Percentiles rank a stretch among this genome's conserved stretches.
These are phyloP conservation scores for Mortierella claussenii DNA, from an alignment of 192 early-diverging fungal genomes.

Conservation along the genomic window DNA sequence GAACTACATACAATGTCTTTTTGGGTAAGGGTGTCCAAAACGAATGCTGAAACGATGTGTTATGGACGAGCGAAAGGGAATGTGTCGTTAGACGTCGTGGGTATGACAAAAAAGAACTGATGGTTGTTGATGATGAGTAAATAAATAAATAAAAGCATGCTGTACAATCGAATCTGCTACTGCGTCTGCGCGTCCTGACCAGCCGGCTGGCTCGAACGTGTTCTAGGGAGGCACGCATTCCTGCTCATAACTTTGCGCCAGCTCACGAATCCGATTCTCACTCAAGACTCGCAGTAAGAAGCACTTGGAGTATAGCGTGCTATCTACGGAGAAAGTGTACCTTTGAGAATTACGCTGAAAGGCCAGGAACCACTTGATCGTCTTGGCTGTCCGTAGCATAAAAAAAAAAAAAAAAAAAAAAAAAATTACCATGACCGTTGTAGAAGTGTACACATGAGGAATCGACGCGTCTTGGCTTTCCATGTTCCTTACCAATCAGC, in stretches of 20 bases:
- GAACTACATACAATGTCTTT: too few species aligned
- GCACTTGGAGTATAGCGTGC: conserved; percentile 42
- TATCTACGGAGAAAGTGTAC: conserved; percentile 42
- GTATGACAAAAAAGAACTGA: too few species aligned
- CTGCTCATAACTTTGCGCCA: conserved; percentile 26
- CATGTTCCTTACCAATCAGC: conserved; percentile 24
- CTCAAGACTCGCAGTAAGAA: conserved; percentile 33
- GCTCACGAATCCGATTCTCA: conserved; percentile 19
- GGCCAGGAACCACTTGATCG: conserved; percentile 47
- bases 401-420: neutral
- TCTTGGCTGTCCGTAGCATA: conserved; percentile 39
- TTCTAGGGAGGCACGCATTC: too few species aligned
- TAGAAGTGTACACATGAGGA: neutral
- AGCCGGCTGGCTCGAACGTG: too few species aligned
- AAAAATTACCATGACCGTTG: neutral
- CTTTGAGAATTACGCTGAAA: conserved; percentile 33
- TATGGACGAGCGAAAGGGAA: too few species aligned
- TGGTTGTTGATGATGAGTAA: too few species aligned
- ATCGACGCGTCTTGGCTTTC: neutral
- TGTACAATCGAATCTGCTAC: too few species aligned
- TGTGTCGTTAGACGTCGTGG: too few species aligned
- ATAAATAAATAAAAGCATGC: too few species aligned
- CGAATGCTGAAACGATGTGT: too few species aligned
- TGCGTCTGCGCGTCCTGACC: too few species aligned
- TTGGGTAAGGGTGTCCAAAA: too few species aligned